phyloP scores from a whole-genome alignment of 108 stramenopile species.

The Fragilariopsis cylindrus region DNA sequence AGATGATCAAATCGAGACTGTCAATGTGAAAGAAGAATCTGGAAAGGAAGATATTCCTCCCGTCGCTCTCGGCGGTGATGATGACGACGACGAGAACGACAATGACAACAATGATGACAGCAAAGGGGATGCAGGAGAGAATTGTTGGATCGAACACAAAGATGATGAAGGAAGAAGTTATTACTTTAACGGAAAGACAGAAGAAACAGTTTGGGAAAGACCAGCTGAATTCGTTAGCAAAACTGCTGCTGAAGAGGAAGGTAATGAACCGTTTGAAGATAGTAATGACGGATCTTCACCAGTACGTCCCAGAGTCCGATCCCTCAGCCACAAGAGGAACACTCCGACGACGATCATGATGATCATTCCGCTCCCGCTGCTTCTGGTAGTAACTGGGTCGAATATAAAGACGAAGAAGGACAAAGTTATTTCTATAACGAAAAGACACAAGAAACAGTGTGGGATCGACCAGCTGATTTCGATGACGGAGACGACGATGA shows the following conservation, averaged over 20 bases:
- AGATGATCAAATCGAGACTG: not conserved
- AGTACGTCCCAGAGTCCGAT: conserved; percentile 3
- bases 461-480: conserved; percentile 69
- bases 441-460: conserved; percentile 62
- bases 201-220: conserved; percentile 84
- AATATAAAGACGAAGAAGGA: conserved; percentile 63
- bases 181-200: conserved; percentile 62
- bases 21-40: not conserved
- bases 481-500: conserved; percentile 3
- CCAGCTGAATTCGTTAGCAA: conserved; percentile 40
- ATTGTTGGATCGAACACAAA: conserved; percentile 36
- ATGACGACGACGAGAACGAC: not conserved
- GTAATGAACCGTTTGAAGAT: not conserved
- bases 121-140: not conserved
- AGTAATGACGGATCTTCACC: not conserved
- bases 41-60: not conserved
- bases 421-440: conserved; percentile 75
- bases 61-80: not conserved
- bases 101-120: not conserved
- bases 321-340: not conserved
- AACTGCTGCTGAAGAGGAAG: not conserved
- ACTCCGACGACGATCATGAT: not conserved
- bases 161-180: conserved; percentile 50
- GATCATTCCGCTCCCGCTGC: not conserved
- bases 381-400: conserved; percentile 39